Conservation (phyloP, 805 yeast species). For the Nakazawaea wickerhamii region DNA sequence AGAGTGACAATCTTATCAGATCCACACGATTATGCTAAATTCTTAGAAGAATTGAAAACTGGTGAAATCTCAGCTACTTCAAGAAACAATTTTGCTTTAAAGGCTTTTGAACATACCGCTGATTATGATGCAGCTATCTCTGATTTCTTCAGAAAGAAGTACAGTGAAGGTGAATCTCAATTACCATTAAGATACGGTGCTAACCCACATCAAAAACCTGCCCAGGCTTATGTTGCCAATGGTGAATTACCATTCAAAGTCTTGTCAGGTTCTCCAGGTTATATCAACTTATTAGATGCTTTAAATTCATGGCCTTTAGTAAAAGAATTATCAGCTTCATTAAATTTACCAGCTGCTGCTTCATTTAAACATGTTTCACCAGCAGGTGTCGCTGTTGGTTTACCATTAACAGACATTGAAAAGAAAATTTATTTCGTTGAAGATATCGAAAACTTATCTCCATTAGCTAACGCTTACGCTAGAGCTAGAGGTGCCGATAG, state of each 20-base stretch:
- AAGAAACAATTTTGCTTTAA: conserved; percentile 82
- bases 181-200: conserved; percentile 97
- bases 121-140: conserved; percentile 94
- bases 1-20: conserved; percentile 94
- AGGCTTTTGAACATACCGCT: conserved; percentile 98
- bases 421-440: conserved; percentile 93
- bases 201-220: conserved; percentile 98
- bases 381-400: conserved; percentile 97
- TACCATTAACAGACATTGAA: conserved; percentile 86
- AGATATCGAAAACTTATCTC: conserved; percentile 91
- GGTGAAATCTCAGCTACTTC: conserved; percentile 71
- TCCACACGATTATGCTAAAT: conserved; percentile 86
- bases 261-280: conserved; percentile 92
- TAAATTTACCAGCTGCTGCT: conserved; percentile 97
- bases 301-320: conserved; percentile 98
- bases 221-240: conserved; percentile 86
- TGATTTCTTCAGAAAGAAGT: conserved; percentile 96
- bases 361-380: conserved; percentile 98
- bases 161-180: conserved; percentile 85
- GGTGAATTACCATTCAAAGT: conserved; percentile 94
- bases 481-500: conserved; percentile 99
- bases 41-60: conserved; percentile 70
- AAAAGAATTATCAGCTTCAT: conserved; percentile 89
- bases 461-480: conserved; percentile 96
- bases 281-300: conserved; percentile 94